These are phyloP conservation scores for Venturia oleaginea DNA, from an alignment of 2,329 filamentous ascomycete species.

Conservation along the genomic window DNA sequence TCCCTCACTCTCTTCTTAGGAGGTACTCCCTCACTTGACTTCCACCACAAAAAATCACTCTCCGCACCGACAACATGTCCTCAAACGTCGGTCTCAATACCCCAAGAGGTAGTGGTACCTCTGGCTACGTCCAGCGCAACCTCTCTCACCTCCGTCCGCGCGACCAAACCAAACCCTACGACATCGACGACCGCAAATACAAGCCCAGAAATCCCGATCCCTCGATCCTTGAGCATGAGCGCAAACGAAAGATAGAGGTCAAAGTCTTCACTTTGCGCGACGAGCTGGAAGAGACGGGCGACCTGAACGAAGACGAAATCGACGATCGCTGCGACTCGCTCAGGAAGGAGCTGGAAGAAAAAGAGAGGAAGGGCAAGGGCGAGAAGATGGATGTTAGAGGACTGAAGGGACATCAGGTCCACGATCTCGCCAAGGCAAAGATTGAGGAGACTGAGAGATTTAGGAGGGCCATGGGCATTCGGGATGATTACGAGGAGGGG, in stretches of 20 bases:
- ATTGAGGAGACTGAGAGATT: conserved; percentile 89
- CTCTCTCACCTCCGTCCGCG: conserved; percentile 79
- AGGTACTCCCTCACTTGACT: neutral
- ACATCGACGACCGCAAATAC: conserved; percentile 59
- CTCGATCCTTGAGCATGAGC: conserved; percentile 89
- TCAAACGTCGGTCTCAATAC: conserved; percentile 95
- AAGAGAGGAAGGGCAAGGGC: conserved; percentile 32
- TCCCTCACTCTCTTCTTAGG: too few relatives aligned
- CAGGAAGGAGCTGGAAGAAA: conserved; percentile 53
- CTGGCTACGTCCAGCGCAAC: conserved; percentile 95
- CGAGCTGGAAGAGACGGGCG: conserved; percentile 79
- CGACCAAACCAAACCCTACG: conserved; percentile 63
- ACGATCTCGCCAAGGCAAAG: conserved; percentile 93
- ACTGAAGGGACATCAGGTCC: conserved; percentile 87
- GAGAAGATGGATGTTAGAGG: conserved; percentile 37
- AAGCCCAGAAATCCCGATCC: conserved; percentile 66
- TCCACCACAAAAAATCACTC: neutral
- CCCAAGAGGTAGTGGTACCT: conserved; percentile 89
- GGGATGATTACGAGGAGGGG: conserved; percentile 76
- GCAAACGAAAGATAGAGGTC: conserved; percentile 82
- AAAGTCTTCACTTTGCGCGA: conserved; percentile 88
- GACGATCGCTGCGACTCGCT: conserved; percentile 63
- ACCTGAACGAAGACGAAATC: conserved; percentile 82
- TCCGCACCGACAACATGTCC: conserved; percentile 53
- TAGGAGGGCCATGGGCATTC: conserved; percentile 77